A percentile compares a stretch with the other conserved stretches of the same genome.
phyloP scores from a whole-genome alignment of 1,139 yeast species.

The Candida frijolesensis region DNA sequence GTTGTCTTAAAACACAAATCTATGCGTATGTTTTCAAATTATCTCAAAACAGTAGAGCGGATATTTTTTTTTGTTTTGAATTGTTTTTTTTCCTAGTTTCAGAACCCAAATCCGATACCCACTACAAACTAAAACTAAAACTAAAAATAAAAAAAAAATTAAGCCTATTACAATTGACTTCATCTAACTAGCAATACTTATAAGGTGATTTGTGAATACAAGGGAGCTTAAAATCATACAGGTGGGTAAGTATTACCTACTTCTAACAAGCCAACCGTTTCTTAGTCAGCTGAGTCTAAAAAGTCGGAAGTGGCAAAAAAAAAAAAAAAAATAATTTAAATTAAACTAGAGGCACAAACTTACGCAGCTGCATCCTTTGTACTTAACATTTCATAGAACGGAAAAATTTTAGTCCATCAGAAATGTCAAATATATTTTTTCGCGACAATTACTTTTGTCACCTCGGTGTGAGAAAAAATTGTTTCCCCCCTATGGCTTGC shows the following conservation, averaged over 20 bases:
- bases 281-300: not conserved
- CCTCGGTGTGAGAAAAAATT: not conserved
- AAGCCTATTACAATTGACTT: not conserved
- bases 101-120: not conserved
- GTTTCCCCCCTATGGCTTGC: not conserved
- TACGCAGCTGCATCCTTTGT: not conserved
- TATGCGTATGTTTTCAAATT: not conserved
- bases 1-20: not conserved
- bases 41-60: not conserved
- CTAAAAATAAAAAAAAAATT: not conserved
- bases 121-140: not conserved
- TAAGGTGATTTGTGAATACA: not conserved
- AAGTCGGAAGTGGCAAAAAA: not conserved
- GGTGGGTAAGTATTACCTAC: not conserved
- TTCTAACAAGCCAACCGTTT: not conserved
- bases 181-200: not conserved
- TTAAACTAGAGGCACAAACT: not conserved
- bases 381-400: not conserved
- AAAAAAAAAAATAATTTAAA: not conserved
- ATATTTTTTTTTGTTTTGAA: not conserved
- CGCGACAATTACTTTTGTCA: slow-evolving; percentile 3
- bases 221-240: not conserved
- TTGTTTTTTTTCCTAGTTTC: not conserved
- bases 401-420: not conserved
- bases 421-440: not conserved